Evolutionary conservation across 2,329 filamentous ascomycete genomes (phyloP).

Genomic region (Lachnellula willkommii): DNA sequence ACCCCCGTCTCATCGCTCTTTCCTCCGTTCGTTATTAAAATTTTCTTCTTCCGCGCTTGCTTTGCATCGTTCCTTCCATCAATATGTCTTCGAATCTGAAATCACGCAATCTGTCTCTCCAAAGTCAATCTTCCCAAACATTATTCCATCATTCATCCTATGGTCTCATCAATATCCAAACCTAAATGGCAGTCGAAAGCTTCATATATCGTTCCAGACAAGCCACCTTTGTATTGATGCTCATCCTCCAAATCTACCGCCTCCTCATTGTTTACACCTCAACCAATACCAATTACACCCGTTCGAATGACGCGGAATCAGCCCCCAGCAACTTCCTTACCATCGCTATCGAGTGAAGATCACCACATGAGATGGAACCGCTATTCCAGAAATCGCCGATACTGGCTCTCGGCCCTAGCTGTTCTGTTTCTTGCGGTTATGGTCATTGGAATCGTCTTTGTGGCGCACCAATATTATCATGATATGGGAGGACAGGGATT

Average conservation of each 20-base stretch:
- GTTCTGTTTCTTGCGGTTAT: background rate
- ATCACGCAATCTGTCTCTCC: background rate
- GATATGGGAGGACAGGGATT: conserved; percentile 25
- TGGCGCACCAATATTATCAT: conserved; percentile 23
- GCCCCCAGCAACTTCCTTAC: conserved; percentile 9
- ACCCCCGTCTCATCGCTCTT: background rate
- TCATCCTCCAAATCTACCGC: conserved; percentile 9
- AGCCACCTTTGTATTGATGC: conserved; percentile 13
- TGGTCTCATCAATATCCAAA: background rate
- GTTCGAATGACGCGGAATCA: background rate
- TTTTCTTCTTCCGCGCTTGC: background rate
- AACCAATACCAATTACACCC: conserved; percentile 12
- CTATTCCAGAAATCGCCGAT: background rate
- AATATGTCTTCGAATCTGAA: background rate
- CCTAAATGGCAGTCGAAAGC: conserved; percentile 17
- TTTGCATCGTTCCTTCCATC: background rate
- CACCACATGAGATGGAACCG: background rate
- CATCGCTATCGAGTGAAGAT: conserved; percentile 11
- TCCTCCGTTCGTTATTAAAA: background rate
- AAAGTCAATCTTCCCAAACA: background rate
- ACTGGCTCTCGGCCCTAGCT: background rate
- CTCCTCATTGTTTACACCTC: conserved; percentile 3
- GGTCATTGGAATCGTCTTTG: conserved; percentile 22
- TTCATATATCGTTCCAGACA: conserved; percentile 11
- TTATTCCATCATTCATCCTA: background rate